Evolutionary conservation across 73 alveolate species (phyloP), one percentile per base, ranked within the genome.

Genomic region (Paramecium octaurelia): DNA sequence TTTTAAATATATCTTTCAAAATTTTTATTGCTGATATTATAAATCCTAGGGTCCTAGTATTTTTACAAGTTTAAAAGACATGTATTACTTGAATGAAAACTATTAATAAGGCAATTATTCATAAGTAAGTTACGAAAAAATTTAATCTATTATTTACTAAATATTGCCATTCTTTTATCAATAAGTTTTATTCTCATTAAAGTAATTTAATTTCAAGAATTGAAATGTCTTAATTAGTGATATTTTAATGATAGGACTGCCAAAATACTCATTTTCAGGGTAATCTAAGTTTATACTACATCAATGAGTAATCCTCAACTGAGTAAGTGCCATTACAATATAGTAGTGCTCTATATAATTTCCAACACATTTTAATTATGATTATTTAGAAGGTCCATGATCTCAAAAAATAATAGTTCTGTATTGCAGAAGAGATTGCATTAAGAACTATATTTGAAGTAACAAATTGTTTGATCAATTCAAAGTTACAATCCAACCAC

Each of bases 281-380:
- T 95, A 86, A 27, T 95, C 95, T 24, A 44, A 54, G n/a, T 59
- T 71, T n/a, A 34, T 12, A 16, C 93, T 35, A 60, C 97, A 94
- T 12, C 86, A 86, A 23, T 93, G 20, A 8, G 64, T 80, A 16
- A 94, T 29, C 7, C 43, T 92, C 96, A 16, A 69, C 92, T 12
- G 93, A 91, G 93, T 95, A 94, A n/a, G 11, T 34, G 1, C 70
- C 95, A 83, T 60, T 68, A 23, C 31, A 27, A 27, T 27, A 27
- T 27, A 27, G 31, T 27, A 27, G 86, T 85, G 20, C 9, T 90
- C 94, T 20, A 68, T 4, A 21, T 68, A 36, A 68, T 68, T 21
- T 21, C 84, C 8, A 68, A 68, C 29, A 68, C 21, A 23, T 14
- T 12, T 21, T 21, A 1, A 68, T 6, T 27, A 1, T 14, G 85